A percentile compares a stretch with the other conserved stretches of the same genome.
These are phyloP conservation scores for Vachellia pachyceras DNA, from an alignment of 306 rosid genomes.

Conservation along the genomic window DNA sequence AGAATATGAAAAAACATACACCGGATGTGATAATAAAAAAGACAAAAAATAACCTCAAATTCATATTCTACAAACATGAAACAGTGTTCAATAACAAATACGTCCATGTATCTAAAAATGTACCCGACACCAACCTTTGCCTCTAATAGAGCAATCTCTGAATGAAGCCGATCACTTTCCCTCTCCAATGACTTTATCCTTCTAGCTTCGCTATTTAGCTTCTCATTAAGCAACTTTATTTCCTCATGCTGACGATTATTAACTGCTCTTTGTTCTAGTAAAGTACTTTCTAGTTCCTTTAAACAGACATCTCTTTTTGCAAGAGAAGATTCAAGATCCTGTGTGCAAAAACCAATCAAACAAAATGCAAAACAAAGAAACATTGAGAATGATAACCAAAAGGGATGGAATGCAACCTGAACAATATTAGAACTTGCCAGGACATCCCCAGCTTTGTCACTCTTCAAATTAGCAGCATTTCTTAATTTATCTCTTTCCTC, in stretches of 20 bases:
- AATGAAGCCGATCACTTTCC: conserved; percentile 60
- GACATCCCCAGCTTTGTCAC: conserved; percentile 54
- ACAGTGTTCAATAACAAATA: conserved; percentile 10
- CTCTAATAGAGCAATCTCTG: conserved; percentile 91
- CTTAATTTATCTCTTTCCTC: conserved; percentile 81
- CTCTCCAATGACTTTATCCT: conserved; percentile 68
- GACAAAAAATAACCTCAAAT: conserved; percentile 25
- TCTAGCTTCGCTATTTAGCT: conserved; percentile 58
- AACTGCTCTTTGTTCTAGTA: conserved; percentile 64
- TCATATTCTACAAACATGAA: conserved; percentile 5
- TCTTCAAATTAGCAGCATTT: conserved; percentile 56
- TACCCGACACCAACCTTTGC: conserved; percentile 70
- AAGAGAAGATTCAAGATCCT: conserved; percentile 81
- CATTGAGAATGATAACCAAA: conserved; percentile 32
- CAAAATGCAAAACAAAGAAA: conserved; percentile 36
- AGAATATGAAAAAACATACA: conserved; percentile 17
- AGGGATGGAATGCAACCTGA: conserved; percentile 55
- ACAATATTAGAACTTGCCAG: conserved; percentile 48
- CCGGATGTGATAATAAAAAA: conserved; percentile 4
- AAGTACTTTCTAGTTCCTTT: conserved; percentile 59
- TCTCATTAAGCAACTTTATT: conserved; percentile 61
- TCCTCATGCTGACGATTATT: conserved; percentile 56
- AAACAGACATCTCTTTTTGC: conserved; percentile 66
- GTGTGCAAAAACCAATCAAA: conserved; percentile 40
- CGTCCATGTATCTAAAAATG: conserved; percentile 4